phyloP scores from a whole-genome alignment of 2,329 filamentous ascomycete species.

The Dactylellina leptospora region DNA sequence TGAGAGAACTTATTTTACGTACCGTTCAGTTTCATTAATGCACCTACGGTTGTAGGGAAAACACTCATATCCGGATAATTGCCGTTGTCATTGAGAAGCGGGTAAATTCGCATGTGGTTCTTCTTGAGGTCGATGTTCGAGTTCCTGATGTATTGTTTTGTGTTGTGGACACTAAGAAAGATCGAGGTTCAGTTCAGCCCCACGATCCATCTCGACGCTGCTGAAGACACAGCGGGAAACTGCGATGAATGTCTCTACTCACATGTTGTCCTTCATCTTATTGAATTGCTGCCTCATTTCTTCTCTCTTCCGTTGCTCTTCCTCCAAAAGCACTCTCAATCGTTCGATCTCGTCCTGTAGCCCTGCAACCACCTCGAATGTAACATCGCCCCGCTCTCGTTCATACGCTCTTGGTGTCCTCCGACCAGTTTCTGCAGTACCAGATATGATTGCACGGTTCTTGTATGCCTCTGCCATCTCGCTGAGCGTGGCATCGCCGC shows the following conservation, averaged over 20 bases:
- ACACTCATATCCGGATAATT: conserved; percentile 46
- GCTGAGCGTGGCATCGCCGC: conserved; percentile 32
- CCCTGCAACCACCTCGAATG: conserved; percentile 46
- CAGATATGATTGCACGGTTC: conserved; percentile 45
- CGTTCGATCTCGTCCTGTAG: conserved; percentile 49
- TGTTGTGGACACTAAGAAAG: conserved; percentile 46
- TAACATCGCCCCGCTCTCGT: conserved; percentile 51
- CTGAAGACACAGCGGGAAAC: not conserved
- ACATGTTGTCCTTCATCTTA: conserved; percentile 45
- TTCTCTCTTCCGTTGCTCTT: conserved; percentile 37
- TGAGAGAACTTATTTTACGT: not conserved
- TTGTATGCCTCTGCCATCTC: conserved; percentile 47
- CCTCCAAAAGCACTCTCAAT: conserved; percentile 30
- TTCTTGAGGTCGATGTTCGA: conserved; percentile 50
- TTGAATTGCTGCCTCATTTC: conserved; percentile 34
- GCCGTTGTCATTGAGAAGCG: conserved; percentile 46
- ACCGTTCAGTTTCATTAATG: conserved; percentile 53
- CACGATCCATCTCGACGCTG: conserved; percentile 3
- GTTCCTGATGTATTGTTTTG: conserved; percentile 52
- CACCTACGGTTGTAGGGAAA: conserved; percentile 43
- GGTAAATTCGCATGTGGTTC: conserved; percentile 50
- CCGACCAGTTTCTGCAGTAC: conserved; percentile 11
- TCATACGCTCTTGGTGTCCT: conserved; percentile 45
- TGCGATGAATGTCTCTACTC: conserved; percentile 16
- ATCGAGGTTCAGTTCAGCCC: conserved; percentile 9